Evolutionary conservation across 2,329 filamentous ascomycete species (phyloP).

Genomic region (Raffaelea albimanens): DNA sequence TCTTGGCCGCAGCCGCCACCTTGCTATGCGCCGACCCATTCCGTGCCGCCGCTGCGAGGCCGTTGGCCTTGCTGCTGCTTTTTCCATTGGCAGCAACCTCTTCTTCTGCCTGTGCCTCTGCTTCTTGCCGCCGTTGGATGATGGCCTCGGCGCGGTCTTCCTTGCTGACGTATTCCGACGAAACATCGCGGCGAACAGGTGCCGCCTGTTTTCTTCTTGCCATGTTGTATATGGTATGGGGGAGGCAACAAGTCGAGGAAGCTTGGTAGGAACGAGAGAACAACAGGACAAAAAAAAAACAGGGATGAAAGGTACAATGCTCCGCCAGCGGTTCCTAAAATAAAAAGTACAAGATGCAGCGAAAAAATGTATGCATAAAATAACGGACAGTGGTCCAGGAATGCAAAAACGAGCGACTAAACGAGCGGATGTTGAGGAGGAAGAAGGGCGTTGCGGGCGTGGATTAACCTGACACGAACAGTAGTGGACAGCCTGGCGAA

Average conservation of each 20-base stretch:
- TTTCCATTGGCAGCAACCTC: background rate
- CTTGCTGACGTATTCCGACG: slow-evolving; percentile 55
- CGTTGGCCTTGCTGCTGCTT: background rate
- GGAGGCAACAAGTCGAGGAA: background rate
- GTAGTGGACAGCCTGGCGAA: slow-evolving; percentile 5
- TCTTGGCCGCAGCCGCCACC: slow-evolving; percentile 9
- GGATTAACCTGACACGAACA: no score
- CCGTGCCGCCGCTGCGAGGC: slow-evolving; percentile 14
- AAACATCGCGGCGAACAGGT: slow-evolving; percentile 55
- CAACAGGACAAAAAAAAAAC: background rate
- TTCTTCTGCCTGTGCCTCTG: slow-evolving; percentile 14
- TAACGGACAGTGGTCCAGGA: no score
- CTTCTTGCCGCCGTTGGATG: slow-evolving; percentile 12
- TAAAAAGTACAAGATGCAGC: background rate
- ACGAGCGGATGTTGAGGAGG: no score
- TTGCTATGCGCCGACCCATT: slow-evolving; percentile 22
- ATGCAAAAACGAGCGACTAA: no score
- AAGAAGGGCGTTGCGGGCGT: no score
- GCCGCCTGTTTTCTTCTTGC: slow-evolving; percentile 60
- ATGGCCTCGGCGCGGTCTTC: slow-evolving; percentile 21
- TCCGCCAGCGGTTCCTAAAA: background rate
- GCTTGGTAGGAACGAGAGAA: background rate
- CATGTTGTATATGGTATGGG: slow-evolving; percentile 34
- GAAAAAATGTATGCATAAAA: no score
- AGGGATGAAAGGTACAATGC: background rate